These are phyloP conservation scores for Ceratorhiza oryzae-sativae DNA, from an alignment of 1,284 basidiomycete genomes.

Conservation along the genomic window DNA sequence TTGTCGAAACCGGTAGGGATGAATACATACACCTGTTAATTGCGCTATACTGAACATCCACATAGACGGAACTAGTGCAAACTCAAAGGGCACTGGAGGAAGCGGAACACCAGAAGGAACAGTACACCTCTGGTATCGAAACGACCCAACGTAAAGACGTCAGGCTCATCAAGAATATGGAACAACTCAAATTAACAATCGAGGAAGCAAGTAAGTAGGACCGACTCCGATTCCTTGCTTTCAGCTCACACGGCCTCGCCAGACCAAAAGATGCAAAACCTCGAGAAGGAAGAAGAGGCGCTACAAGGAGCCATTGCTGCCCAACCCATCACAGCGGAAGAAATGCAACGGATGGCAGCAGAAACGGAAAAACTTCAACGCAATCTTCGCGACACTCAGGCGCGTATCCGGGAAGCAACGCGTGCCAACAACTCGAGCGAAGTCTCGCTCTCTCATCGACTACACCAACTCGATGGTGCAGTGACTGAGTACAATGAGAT, in stretches of 20 bases:
- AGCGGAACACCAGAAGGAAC: slow-evolving; percentile 16
- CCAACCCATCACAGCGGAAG: slow-evolving; percentile 42
- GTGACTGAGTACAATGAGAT: slow-evolving; percentile 40
- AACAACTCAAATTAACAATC: slow-evolving; percentile 28
- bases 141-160: slow-evolving; percentile 33
- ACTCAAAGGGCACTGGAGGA: slow-evolving; percentile 11
- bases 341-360: slow-evolving; percentile 38
- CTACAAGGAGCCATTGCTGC: slow-evolving; percentile 31
- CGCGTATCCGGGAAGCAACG: slow-evolving; percentile 28
- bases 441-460: slow-evolving; percentile 37
- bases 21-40: not conserved
- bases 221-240: not conserved
- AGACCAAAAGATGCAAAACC: slow-evolving; percentile 39
- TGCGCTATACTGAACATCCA: slow-evolving; percentile 1
- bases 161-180: slow-evolving; percentile 24
- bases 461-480: slow-evolving; percentile 38
- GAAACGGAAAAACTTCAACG: slow-evolving; percentile 41
- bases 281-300: slow-evolving; percentile 37
- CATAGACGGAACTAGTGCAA: slow-evolving; percentile 25
- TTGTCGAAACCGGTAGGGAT: slow-evolving; percentile 11
- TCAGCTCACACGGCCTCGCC: not conserved
- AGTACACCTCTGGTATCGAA: slow-evolving; percentile 36
- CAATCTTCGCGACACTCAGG: slow-evolving; percentile 24
- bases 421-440: slow-evolving; percentile 38
- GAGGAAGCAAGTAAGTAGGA: slow-evolving; percentile 23